phyloP scores from a whole-genome alignment of 2,329 filamentous ascomycete genomes.

The Epichloe amarillans region DNA sequence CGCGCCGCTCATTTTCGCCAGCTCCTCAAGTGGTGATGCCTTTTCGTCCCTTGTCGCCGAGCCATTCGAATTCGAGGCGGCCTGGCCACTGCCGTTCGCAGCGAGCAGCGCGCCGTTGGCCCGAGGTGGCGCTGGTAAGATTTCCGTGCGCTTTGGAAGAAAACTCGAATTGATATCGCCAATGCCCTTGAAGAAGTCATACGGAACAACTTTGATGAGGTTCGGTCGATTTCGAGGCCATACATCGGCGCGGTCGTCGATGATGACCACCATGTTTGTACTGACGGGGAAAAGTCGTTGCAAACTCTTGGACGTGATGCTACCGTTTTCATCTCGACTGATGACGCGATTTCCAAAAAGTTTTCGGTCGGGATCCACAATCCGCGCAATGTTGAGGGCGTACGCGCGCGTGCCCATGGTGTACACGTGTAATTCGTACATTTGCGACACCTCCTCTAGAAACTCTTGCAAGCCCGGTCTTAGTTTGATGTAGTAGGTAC shows the following conservation, averaged over 20 bases:
- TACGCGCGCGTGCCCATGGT: constrained; percentile 99
- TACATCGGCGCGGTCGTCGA: constrained; percentile 91
- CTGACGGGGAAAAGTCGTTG: constrained; percentile 89
- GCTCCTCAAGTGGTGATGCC: constrained; percentile 49
- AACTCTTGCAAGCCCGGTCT: constrained; percentile 77
- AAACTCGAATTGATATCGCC: constrained; percentile 99
- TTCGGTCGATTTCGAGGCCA: constrained; percentile 87
- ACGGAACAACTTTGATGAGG: constrained; percentile 85
- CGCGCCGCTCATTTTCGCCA: constrained; percentile 62
- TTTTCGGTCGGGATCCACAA: constrained; percentile 80
- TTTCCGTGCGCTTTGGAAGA: constrained; percentile 61
- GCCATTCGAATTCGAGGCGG: background rate
- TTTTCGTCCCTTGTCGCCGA: constrained; percentile 12
- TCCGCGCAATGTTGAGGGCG: constrained; percentile 77
- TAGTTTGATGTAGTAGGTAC: constrained; percentile 97
- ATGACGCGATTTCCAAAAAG: constrained; percentile 92
- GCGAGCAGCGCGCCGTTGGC: constrained; percentile 11
- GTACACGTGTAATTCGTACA: constrained; percentile 96
- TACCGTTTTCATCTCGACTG: constrained; percentile 93
- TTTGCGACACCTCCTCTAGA: constrained; percentile 58
- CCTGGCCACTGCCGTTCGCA: background rate
- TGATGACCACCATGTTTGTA: constrained; percentile 98
- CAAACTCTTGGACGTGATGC: constrained; percentile 77
- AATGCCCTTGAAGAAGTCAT: constrained; percentile 96
- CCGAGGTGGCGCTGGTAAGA: constrained; percentile 23